These are phyloP conservation scores for Claviceps digitariae DNA, from an alignment of 2,329 filamentous ascomycete species.

Conservation along the genomic window DNA sequence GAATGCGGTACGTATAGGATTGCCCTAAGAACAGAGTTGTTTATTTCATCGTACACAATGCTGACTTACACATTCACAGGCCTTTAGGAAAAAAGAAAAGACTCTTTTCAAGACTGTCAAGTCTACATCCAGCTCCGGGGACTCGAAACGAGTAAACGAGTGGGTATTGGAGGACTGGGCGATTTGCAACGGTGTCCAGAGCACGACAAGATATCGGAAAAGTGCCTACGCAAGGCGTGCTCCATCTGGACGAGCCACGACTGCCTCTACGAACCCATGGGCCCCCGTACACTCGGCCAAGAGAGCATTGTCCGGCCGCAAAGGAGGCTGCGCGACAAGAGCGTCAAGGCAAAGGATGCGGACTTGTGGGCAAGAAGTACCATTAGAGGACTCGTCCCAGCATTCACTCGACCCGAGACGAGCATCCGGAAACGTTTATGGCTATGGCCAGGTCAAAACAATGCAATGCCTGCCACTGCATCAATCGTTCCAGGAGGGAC, in stretches of 20 bases:
- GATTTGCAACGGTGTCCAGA: constrained; percentile 58
- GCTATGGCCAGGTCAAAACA: not conserved
- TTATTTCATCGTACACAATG: constrained; percentile 1
- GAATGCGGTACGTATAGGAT: constrained; percentile 57
- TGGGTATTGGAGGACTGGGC: constrained; percentile 69
- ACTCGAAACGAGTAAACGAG: constrained; percentile 52
- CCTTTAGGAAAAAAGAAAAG: constrained; percentile 27
- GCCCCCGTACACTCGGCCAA: constrained; percentile 15
- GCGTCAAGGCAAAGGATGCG: constrained; percentile 14
- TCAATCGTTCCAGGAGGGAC: not conserved
- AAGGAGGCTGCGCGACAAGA: constrained; percentile 20
- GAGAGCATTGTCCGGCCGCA: constrained; percentile 19
- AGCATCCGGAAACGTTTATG: not conserved
- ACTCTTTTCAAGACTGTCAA: constrained; percentile 13
- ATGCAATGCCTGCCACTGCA: not conserved
- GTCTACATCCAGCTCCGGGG: constrained; percentile 9
- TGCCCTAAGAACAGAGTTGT: not conserved
- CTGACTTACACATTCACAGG: constrained; percentile 15
- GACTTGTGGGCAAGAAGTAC: constrained; percentile 9
- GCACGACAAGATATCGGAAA: constrained; percentile 69
- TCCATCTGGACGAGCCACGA: constrained; percentile 4
- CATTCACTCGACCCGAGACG: not conserved
- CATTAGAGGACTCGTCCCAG: not conserved
- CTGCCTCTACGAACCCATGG: constrained; percentile 9
- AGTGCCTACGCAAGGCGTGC: constrained; percentile 19